Percentiles rank a stretch among this genome's conserved stretches.
These are phyloP conservation scores for Eucalyptus erythrocorys DNA, from an alignment of 345 rosid species.

Conservation along the genomic window DNA sequence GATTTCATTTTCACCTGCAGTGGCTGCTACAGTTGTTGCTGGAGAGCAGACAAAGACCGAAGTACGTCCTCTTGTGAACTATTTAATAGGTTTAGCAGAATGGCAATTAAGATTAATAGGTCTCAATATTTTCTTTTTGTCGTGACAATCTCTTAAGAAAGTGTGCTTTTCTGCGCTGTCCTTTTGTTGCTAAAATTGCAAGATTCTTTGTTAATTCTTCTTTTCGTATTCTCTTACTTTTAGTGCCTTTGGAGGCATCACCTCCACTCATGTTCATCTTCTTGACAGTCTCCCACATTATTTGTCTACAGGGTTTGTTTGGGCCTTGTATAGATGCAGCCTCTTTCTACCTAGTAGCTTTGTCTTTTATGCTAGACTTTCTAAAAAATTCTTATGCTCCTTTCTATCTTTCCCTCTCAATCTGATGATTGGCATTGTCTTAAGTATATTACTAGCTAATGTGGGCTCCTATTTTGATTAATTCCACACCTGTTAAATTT, in stretches of 20 bases:
- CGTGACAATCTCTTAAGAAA: background rate
- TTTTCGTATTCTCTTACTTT: background rate
- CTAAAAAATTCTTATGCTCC: background rate
- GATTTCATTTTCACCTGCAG: constrained; percentile 2
- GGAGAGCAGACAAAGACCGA: constrained; percentile 1
- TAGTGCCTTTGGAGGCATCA: background rate
- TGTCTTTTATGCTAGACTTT: background rate
- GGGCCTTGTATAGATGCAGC: background rate
- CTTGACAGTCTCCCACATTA: background rate
- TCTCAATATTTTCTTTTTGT: background rate
- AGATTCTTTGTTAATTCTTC: background rate
- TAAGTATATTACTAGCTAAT: background rate
- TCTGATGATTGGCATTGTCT: background rate
- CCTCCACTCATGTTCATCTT: background rate
- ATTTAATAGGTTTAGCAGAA: background rate
- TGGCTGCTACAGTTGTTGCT: constrained; percentile 1
- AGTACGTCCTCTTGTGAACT: background rate
- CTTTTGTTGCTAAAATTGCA: background rate
- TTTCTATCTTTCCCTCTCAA: background rate
- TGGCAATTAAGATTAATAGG: background rate
- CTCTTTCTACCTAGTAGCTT: background rate
- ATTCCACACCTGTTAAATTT: background rate
- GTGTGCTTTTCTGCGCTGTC: background rate
- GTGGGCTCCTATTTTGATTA: background rate
- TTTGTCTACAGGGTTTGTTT: background rate